A percentile compares a stretch with the other conserved stretches of the same genome.
Conservation (phyloP, 2,329 filamentous ascomycete genomes). For the Alternaria novae-zelandiae region DNA sequence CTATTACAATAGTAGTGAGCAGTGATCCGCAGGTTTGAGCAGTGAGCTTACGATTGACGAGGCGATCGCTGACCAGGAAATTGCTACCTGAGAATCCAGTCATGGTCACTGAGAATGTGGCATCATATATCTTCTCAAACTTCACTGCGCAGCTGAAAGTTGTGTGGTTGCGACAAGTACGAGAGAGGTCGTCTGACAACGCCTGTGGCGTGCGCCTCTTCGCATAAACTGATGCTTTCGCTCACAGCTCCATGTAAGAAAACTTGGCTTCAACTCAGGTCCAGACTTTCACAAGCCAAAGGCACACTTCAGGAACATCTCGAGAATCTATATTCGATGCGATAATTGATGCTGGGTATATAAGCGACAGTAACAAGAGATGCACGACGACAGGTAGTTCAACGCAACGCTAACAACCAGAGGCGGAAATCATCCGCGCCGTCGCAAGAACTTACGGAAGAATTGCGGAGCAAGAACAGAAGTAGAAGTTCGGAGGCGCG, state of each 20-base stretch:
- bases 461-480: neutral
- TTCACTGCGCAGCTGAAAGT: neutral
- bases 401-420: neutral
- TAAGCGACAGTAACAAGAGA: neutral
- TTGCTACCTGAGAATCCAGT: neutral
- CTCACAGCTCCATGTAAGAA: neutral
- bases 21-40: neutral
- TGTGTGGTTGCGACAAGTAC: neutral
- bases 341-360: neutral
- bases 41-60: neutral
- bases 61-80: neutral
- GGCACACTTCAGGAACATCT: neutral
- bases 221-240: neutral
- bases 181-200: neutral
- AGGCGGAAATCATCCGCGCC: neutral
- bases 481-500: neutral
- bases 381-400: neutral
- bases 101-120: neutral
- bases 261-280: neutral
- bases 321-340: neutral
- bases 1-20: neutral
- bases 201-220: neutral
- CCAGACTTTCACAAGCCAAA: neutral
- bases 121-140: neutral
- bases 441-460: neutral